Conservation (phyloP, 73 alveolate genomes). For the Paramecium octaurelia region DNA sequence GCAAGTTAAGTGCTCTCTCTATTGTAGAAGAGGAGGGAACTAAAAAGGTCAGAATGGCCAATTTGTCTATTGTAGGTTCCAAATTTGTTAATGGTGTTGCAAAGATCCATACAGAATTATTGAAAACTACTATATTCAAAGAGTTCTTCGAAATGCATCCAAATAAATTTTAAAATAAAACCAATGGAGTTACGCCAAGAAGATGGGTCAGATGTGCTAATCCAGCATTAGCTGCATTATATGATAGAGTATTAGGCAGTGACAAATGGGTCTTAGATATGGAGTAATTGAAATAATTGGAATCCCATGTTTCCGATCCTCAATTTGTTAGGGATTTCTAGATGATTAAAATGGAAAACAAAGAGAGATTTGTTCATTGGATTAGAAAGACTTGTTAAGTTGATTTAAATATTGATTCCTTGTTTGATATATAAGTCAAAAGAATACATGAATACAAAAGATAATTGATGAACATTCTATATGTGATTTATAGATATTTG, state of each 20-base stretch:
- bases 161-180: conserved; percentile 74
- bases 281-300: conserved; percentile 64
- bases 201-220: conserved; percentile 98
- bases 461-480: conserved; percentile 88
- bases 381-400: conserved; percentile 74
- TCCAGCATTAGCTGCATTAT: conserved; percentile 88
- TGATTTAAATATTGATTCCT: conserved; percentile 57
- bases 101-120: conserved; percentile 81
- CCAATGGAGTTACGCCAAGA: conserved; percentile 99
- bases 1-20: conserved; percentile 62
- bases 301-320: conserved; percentile 63
- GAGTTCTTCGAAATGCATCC: conserved; percentile 74
- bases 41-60: conserved; percentile 91
- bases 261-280: conserved; percentile 82
- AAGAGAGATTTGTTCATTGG: conserved; percentile 80
- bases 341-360: conserved; percentile 80
- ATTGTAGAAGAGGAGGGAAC: conserved; percentile 77
- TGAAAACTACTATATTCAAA: conserved; percentile 70
- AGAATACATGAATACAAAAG: conserved; percentile 98
- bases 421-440: conserved; percentile 80
- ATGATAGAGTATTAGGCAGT: conserved; percentile 77
- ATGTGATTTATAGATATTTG: conserved; percentile 78
- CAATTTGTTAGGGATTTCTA: conserved; percentile 69
- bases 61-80: conserved; percentile 74
- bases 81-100: conserved; percentile 93